Conservation (phyloP, 495 filamentous ascomycete species). For the Aspergillus funiculosus region DNA sequence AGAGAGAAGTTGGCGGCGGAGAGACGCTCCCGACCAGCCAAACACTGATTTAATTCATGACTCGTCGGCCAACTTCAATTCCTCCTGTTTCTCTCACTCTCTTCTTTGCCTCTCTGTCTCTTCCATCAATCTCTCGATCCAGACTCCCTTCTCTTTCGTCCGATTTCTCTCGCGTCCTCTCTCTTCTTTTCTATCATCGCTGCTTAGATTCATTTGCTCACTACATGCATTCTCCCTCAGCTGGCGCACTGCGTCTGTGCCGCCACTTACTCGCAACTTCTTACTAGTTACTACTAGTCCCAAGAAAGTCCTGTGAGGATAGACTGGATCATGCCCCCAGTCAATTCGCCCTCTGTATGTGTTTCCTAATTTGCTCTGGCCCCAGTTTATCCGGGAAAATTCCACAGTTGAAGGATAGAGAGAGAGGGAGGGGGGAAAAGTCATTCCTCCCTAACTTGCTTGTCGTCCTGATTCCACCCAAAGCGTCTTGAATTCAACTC, state of each 20-base stretch:
- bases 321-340: slow-evolving; percentile 29
- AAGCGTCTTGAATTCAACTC: neutral
- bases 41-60: too few species aligned
- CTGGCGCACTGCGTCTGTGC: slow-evolving; percentile 12
- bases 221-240: slow-evolving; percentile 10
- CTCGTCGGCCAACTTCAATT: too few species aligned
- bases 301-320: neutral
- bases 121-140: slow-evolving; percentile 1
- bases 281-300: neutral
- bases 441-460: too few species aligned
- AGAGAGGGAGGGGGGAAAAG: neutral
- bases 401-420: neutral
- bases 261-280: slow-evolving; percentile 8
- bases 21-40: too few species aligned
- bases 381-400: neutral
- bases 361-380: slow-evolving; percentile 4
- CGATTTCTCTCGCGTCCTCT: neutral
- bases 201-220: neutral
- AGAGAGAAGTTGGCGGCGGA: too few species aligned
- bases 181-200: slow-evolving; percentile 4
- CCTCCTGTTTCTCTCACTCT: neutral
- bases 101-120: slow-evolving; percentile 6
- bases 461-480: neutral
- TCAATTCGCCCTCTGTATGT: slow-evolving; percentile 25
- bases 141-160: slow-evolving; percentile 4